phyloP scores from a whole-genome alignment of 2,329 filamentous ascomycete genomes.

The Alternaria sp. region DNA sequence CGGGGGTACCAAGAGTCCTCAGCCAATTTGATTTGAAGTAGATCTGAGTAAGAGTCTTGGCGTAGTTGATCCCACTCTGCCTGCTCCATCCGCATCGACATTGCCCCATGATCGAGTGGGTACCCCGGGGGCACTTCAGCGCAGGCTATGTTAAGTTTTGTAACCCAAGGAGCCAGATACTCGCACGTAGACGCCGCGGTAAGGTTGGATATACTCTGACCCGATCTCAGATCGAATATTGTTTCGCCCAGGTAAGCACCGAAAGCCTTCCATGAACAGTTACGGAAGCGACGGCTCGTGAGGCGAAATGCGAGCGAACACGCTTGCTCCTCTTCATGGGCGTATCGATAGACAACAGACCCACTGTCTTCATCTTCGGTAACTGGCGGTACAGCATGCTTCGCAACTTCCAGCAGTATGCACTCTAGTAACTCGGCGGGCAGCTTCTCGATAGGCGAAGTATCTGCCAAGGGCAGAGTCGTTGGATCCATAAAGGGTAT shows the following conservation, averaged over 20 bases:
- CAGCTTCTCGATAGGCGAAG: not conserved
- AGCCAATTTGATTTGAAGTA: not conserved
- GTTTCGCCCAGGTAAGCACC: not conserved
- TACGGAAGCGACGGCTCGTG: not conserved
- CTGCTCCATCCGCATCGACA: not conserved
- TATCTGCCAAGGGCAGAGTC: not conserved
- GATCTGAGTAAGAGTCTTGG: not conserved
- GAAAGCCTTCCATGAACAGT: not conserved
- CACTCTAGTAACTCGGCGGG: not conserved
- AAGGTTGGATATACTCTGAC: not conserved
- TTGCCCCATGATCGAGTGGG: not conserved
- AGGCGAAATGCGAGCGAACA: not conserved
- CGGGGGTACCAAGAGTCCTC: not conserved
- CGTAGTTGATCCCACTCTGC: not conserved
- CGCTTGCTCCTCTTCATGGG: not conserved
- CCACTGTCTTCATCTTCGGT: not conserved
- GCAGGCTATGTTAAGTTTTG: not conserved
- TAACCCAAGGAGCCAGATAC: not conserved
- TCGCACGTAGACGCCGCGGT: not conserved
- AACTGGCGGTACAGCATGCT: not conserved
- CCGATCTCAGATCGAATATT: not conserved
- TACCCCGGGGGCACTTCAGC: not conserved
- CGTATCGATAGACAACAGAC: not conserved
- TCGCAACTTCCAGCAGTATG: not conserved
- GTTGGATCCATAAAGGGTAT: not conserved